phyloP scores from a whole-genome alignment of 306 rosid species.

The Glycine soja region DNA sequence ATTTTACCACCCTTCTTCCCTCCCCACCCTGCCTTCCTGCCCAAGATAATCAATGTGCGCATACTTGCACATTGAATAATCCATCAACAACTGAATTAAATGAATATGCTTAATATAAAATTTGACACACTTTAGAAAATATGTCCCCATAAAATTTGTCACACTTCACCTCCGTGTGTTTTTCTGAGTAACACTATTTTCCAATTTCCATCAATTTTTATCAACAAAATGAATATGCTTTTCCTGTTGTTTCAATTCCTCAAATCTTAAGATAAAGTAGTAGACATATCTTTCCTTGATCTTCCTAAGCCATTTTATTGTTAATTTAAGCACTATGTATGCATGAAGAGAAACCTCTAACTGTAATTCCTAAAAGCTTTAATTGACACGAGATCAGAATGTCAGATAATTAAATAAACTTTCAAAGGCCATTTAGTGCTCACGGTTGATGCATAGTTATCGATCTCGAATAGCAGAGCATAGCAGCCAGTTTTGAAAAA shows the following conservation, averaged over 20 bases:
- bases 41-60: background rate
- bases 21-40: constrained; percentile 1
- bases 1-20: constrained; percentile 33
- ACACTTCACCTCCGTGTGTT: no score
- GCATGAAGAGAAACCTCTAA: background rate
- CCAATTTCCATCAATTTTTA: no score
- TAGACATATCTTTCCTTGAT: background rate
- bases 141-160: no score
- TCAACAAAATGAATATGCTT: background rate
- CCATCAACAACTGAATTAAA: background rate
- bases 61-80: constrained; percentile 13
- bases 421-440: constrained; percentile 1
- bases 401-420: background rate
- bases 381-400: background rate
- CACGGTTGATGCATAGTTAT: background rate
- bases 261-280: background rate
- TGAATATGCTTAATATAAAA: no score
- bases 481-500: background rate
- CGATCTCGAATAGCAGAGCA: background rate
- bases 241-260: background rate
- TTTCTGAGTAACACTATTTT: no score
- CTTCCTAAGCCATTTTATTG: background rate
- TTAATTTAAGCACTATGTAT: background rate
- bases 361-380: background rate
- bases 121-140: no score